Percentiles rank a stretch among this genome's conserved stretches.
These are phyloP conservation scores for Mortierella hygrophila DNA, from an alignment of 192 early-diverging fungal genomes.

Conservation along the genomic window DNA sequence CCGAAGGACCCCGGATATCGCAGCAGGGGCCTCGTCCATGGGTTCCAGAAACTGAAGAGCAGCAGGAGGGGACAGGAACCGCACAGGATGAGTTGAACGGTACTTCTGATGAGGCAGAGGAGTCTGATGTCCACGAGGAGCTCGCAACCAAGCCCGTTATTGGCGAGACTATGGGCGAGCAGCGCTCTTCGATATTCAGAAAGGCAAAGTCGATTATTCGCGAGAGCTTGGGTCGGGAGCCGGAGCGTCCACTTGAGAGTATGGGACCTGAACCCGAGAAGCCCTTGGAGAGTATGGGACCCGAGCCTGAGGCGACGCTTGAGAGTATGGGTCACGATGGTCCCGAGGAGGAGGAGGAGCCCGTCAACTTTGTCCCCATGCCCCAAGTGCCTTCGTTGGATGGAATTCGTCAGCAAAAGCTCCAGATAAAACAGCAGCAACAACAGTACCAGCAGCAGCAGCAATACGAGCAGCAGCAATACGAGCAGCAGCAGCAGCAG, in stretches of 20 bases:
- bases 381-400: conserved; percentile 45
- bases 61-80: background rate
- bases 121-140: conserved; percentile 36
- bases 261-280: conserved; percentile 52
- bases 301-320: conserved; percentile 31
- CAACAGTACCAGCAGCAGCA: conserved; percentile 35
- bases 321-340: conserved; percentile 55
- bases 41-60: conserved; percentile 18
- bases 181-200: background rate
- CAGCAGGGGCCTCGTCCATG: conserved; percentile 54
- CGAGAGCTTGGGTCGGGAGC: conserved; percentile 39
- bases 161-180: conserved; percentile 45
- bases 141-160: conserved; percentile 19
- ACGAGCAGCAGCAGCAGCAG: background rate
- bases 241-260: conserved; percentile 44
- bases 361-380: conserved; percentile 35
- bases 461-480: conserved; percentile 25
- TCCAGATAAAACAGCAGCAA: conserved; percentile 20
- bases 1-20: conserved; percentile 24
- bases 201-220: conserved; percentile 5
- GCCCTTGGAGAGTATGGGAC: conserved; percentile 46
- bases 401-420: conserved; percentile 45
- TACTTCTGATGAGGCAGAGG: background rate
- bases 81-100: background rate
- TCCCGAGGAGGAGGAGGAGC: background rate